Base-by-base conservation (phyloP, 2,329 filamentous ascomycete genomes). In the Sclerotinia minor region DNA sequence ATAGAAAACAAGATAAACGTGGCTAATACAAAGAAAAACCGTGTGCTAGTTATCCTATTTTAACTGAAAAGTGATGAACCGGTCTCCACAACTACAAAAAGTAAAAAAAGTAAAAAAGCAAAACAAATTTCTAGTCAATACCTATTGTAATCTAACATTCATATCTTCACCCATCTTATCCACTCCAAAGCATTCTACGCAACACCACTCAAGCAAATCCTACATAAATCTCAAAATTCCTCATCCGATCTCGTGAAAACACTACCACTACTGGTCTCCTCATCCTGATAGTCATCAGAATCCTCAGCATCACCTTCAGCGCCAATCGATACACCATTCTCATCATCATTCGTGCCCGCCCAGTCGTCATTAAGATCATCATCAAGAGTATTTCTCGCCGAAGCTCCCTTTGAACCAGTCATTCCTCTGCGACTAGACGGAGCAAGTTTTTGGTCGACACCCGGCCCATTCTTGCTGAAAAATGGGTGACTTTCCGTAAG, bases 401-500 rank as follows among this genome's bases (percentile, higher is more conserved):
- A 4, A 19, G 13, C 5, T 32, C 58, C 58, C 32, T 61, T 61
- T 9, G 58, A 61, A 19, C 21, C 19, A 17, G n/a, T 26, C 3
- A 49, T 29, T 35, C 58, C 44, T 47, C 58, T 32, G 2, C 58
- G 13, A 35, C 15, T 35, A 17, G 54, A 41, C n/a, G 26, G 54
- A 24, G 35, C n/a, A 19, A 45, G 45, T 32, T 65, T 65, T 17
- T n/a, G 13, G 5, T 41, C 15, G 21, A 19, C 26, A 15, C 11
- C 11, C n/a, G 9, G 4, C 19, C 63, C 65, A 3, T 41, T 50
- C 24, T 67, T 61, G 13, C 32, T 53, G 32, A 89, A 88, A 76
- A 88, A 88, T 0, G 82, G 77, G 64, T 87, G 85, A 17, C 78
- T 78, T 5, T 76, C 73, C 0, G 76, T 76, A 0, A 89, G 77